Evolutionary conservation across 306 rosid species (phyloP).

Genomic region (Castanospermum australe): DNA sequence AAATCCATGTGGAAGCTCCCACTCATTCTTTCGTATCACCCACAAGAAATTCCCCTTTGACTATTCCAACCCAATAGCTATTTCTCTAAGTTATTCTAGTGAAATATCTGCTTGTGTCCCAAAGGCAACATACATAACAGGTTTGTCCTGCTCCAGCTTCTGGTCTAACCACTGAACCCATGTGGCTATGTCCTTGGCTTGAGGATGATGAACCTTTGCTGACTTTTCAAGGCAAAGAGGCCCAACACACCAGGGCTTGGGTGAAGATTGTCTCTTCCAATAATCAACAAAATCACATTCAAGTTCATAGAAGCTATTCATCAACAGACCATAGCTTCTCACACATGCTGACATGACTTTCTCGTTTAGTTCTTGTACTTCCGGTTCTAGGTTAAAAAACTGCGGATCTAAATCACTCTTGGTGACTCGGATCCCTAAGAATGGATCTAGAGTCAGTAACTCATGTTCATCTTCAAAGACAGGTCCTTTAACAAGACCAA

Average conservation of each 20-base stretch:
- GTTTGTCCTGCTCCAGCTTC: background rate
- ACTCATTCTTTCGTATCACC: conserved; percentile 22
- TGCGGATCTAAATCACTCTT: background rate
- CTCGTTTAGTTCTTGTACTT: background rate
- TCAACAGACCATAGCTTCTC: conserved; percentile 29
- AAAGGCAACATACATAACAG: conserved; percentile 47
- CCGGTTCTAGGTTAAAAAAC: background rate
- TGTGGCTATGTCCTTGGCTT: background rate
- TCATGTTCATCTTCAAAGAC: background rate
- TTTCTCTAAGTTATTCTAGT: conserved; percentile 27
- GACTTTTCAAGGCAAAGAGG: conserved; percentile 48
- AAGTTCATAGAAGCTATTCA: conserved; percentile 42
- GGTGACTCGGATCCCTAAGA: conserved; percentile 38
- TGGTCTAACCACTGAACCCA: conserved; percentile 45
- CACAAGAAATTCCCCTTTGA: conserved; percentile 38
- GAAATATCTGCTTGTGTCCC: conserved; percentile 46
- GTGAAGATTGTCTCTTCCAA: background rate
- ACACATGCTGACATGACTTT: background rate
- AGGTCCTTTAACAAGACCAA: background rate
- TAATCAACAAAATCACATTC: conserved; percentile 35
- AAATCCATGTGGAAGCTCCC: too few species aligned
- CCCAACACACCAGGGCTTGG: conserved; percentile 30
- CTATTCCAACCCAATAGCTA: conserved; percentile 40
- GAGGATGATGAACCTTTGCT: too few species aligned
- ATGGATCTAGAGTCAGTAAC: conserved; percentile 12